Base-by-base conservation (phyloP, 1,139 yeast species). In the Pneumocystis sp. region DNA sequence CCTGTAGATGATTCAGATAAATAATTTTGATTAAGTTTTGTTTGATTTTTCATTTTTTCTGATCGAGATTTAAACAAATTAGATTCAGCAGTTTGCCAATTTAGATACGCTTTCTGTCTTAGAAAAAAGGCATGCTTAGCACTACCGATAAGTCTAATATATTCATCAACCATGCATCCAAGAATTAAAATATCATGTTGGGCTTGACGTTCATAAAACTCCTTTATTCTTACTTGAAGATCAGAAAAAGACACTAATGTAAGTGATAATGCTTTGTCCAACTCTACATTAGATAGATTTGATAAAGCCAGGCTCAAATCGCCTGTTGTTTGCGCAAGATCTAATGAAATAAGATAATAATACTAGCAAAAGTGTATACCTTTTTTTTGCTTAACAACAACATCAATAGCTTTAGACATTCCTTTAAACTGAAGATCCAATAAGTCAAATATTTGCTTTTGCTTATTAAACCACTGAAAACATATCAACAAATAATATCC, bases 91-190 rank as follows among this genome's bases (percentile, higher is more conserved):
- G 80, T 79, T 59, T 84, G 82, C 65, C 85, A 80, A 67, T 82
- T 85, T 66, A 83, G 80, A 68, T 87, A 86, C 0, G 88, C 77
- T 71, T 85, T 87, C 65, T 83, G 81, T 69, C 98, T 81, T 66
- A 89, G 90, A 61, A 85, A 84, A 70, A 93, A 85, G 0, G 88
- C 84, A 61, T 84, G 81, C 70, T 87, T 83, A 59, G 90, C 83
- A 35, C 96, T 88, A 3, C 87, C 85, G 56, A 93, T 83, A 25
- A 87, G 78, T 63, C 97, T 81, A 65, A 86, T 78, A 73, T 93
- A 91, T 73, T 91, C 97, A 72, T 91, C 97, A 57, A 93, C 79
- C 0, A 96, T 89, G 59, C 88, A 83, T 0, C 96, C 96, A 64
- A 93, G 77, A 0, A 96, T 89, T 68, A 93, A 77, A 71, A 90